Conservation (phyloP, 345 rosid species). For the Angophora floribunda region DNA sequence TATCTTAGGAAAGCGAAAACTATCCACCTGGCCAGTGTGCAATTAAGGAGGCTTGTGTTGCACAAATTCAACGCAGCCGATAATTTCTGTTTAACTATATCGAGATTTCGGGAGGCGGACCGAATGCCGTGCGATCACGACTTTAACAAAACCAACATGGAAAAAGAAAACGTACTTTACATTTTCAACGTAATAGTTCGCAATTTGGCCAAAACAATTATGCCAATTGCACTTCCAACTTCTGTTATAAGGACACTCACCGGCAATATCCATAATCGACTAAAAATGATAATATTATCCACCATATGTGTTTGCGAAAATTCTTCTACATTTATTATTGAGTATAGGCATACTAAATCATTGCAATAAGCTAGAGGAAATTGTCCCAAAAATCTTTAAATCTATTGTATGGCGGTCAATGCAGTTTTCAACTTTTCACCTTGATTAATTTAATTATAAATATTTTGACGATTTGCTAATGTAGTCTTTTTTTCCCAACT, state of each 20-base stretch:
- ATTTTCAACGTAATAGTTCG: not conserved
- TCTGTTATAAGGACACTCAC: not conserved
- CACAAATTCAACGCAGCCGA: not conserved
- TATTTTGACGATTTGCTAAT: not conserved
- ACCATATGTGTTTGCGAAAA: not conserved
- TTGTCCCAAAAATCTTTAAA: too few species aligned
- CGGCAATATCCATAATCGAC: not conserved
- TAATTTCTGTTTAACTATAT: not conserved
- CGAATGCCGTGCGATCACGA: not conserved
- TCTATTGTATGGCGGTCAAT: fast-evolving
- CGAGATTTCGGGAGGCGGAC: not conserved
- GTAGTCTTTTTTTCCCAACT: fast-evolving
- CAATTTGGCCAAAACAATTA: not conserved
- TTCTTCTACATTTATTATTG: not conserved
- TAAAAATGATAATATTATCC: not conserved
- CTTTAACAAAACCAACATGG: not conserved
- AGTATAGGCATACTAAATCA: not conserved
- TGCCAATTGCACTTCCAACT: not conserved
- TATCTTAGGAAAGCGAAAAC: not conserved
- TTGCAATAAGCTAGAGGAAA: not conserved
- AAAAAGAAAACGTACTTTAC: not conserved
- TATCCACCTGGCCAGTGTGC: too few species aligned
- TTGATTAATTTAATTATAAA: too few species aligned
- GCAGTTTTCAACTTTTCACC: too few species aligned
- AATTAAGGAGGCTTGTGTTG: not conserved